These are phyloP conservation scores for Exophiala sp. DNA, from an alignment of 2,329 filamentous ascomycete genomes.

Conservation along the genomic window DNA sequence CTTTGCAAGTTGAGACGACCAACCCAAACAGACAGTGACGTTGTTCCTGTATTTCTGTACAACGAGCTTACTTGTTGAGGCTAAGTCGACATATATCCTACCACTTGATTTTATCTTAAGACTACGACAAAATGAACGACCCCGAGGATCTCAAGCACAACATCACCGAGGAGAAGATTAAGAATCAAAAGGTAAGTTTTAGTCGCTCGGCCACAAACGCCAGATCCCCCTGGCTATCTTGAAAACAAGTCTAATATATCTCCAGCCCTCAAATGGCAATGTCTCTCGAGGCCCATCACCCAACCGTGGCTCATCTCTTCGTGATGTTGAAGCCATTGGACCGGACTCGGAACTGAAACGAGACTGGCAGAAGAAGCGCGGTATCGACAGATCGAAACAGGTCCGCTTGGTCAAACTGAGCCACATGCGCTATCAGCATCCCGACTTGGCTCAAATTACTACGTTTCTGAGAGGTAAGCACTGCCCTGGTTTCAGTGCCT, in stretches of 20 bases:
- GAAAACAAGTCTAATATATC: neutral
- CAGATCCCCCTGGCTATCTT: neutral
- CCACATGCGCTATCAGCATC: constrained; percentile 55
- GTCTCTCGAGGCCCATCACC: constrained; percentile 27
- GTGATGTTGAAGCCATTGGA: constrained; percentile 25
- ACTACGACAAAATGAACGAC: constrained; percentile 18
- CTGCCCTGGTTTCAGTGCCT: neutral
- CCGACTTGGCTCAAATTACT: constrained; percentile 48
- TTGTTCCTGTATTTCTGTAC: too few species aligned
- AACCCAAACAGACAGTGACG: too few species aligned
- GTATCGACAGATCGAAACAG: constrained; percentile 44
- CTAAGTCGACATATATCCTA: neutral
- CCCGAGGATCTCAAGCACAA: constrained; percentile 26
- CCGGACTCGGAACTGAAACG: constrained; percentile 20
- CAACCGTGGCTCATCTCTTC: constrained; percentile 27
- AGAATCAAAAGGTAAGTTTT: constrained; percentile 16
- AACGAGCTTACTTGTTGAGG: neutral
- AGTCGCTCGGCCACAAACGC: neutral
- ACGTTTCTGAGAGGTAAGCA: constrained; percentile 38
- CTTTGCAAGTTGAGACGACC: too few species aligned
- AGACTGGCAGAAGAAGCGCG: constrained; percentile 26
- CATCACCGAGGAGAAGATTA: constrained; percentile 24
- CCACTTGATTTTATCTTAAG: neutral
- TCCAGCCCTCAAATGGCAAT: constrained; percentile 10
- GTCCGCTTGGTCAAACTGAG: constrained; percentile 47